phyloP scores from a whole-genome alignment of 2,329 filamentous ascomycete species.

The Seiridium cupressi region DNA sequence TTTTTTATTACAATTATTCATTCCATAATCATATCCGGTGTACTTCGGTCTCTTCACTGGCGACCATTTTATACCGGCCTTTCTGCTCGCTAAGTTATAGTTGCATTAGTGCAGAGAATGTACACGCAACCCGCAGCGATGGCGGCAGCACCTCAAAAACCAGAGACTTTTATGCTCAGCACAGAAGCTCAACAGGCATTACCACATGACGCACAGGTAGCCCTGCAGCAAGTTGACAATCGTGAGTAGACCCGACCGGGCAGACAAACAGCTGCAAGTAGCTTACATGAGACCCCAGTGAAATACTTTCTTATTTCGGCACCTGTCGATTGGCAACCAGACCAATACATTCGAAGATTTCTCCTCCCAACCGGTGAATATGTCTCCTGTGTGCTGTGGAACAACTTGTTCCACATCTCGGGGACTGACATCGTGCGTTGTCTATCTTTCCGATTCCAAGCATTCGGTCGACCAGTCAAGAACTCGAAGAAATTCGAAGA shows the following conservation, averaged over 20 bases:
- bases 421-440: conserved; percentile 98
- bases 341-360: conserved; percentile 96
- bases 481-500: conserved; percentile 99
- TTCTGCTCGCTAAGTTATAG: conserved; percentile 10
- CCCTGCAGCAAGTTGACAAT: conserved; percentile 97
- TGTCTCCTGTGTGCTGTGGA: conserved; percentile 97
- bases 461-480: conserved; percentile 96
- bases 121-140: conserved; percentile 83
- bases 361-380: conserved; percentile 97
- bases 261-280: neutral
- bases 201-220: conserved; percentile 94
- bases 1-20: neutral
- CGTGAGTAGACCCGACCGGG: conserved; percentile 55
- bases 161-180: conserved; percentile 98
- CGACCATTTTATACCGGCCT: conserved; percentile 5
- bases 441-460: conserved; percentile 96
- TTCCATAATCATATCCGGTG: neutral
- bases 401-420: conserved; percentile 98
- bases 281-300: conserved; percentile 53
- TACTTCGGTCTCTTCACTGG: conserved; percentile 10
- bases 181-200: conserved; percentile 95
- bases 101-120: conserved; percentile 50
- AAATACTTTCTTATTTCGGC: conserved; percentile 99
- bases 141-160: conserved; percentile 83
- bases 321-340: conserved; percentile 93